These are phyloP conservation scores for Venturia aucupariae DNA, from an alignment of 2,329 filamentous ascomycete species.

Conservation along the genomic window DNA sequence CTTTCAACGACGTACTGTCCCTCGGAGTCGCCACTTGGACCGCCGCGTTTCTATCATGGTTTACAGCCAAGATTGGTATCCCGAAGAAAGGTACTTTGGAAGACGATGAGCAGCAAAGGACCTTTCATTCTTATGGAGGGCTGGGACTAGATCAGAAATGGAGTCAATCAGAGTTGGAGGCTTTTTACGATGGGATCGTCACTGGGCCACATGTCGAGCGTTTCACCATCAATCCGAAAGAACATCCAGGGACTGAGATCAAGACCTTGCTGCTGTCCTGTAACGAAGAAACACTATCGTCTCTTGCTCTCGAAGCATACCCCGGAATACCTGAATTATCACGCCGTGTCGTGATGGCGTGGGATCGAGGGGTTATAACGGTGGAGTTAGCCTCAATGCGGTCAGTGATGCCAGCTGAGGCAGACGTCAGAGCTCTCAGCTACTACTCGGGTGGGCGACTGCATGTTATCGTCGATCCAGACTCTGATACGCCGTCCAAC, in stretches of 20 bases:
- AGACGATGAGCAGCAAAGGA: slow-evolving; percentile 17
- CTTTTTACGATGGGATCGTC: slow-evolving; percentile 35
- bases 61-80: slow-evolving; percentile 40
- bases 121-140: slow-evolving; percentile 37
- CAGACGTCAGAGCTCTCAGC: slow-evolving; percentile 30
- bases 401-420: slow-evolving; percentile 22
- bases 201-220: slow-evolving; percentile 34
- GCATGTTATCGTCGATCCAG: slow-evolving; percentile 25
- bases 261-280: slow-evolving; percentile 33
- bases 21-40: slow-evolving; percentile 44
- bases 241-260: slow-evolving; percentile 36
- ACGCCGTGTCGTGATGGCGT: slow-evolving; percentile 24
- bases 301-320: slow-evolving; percentile 35
- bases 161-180: slow-evolving; percentile 43
- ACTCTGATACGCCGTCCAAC: slow-evolving; percentile 17
- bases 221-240: slow-evolving; percentile 31
- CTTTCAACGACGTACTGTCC: slow-evolving; percentile 39
- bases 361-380: slow-evolving; percentile 26
- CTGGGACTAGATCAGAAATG: slow-evolving; percentile 36
- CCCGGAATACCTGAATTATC: slow-evolving; percentile 29
- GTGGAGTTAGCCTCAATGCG: slow-evolving; percentile 28
- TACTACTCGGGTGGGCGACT: slow-evolving; percentile 23
- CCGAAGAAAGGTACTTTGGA: slow-evolving; percentile 23
- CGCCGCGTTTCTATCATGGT: slow-evolving; percentile 40
- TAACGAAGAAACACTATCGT: slow-evolving; percentile 27